phyloP scores from a whole-genome alignment of 106 monocot genomes.

The Triglochin maritima region DNA sequence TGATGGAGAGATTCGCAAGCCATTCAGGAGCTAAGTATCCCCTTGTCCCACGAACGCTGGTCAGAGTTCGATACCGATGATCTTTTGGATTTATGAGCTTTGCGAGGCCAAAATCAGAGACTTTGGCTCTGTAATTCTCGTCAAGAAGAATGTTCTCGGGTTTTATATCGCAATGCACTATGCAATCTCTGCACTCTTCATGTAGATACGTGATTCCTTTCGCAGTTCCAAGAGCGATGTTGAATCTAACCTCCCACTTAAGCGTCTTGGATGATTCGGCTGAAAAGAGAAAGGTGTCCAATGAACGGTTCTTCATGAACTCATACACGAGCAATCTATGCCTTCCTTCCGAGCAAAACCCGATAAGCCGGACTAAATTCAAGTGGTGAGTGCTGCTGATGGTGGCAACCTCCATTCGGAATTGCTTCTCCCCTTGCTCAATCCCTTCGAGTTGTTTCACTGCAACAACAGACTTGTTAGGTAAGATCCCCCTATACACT shows the following conservation, averaged over 20 bases:
- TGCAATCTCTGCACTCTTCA: constrained; percentile 89
- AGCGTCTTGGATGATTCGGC: constrained; percentile 18
- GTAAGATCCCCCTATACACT: constrained; percentile 55
- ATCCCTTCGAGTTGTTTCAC: constrained; percentile 93
- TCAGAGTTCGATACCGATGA: constrained; percentile 49
- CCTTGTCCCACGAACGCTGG: constrained; percentile 62
- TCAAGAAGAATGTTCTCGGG: constrained; percentile 94
- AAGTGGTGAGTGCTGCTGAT: constrained; percentile 92
- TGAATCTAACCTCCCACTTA: constrained; percentile 42
- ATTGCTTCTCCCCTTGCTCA: constrained; percentile 91
- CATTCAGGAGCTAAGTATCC: constrained; percentile 91
- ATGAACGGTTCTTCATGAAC: constrained; percentile 80
- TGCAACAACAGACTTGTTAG: constrained; percentile 46
- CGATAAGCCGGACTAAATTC: constrained; percentile 71
- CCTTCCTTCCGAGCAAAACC: constrained; percentile 79
- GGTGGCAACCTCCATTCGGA: constrained; percentile 86
- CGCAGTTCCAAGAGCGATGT: constrained; percentile 63
- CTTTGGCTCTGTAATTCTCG: constrained; percentile 65
- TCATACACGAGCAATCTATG: constrained; percentile 84
- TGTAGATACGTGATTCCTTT: constrained; percentile 80
- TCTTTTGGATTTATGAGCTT: constrained; percentile 60
- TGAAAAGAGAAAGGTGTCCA: constrained; percentile 57
- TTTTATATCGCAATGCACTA: constrained; percentile 86
- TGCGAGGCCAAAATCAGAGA: constrained; percentile 85
- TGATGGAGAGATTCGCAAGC: constrained; percentile 72